Base-by-base conservation (phyloP, 768 basidiomycete species). In the Agrocybe praecox region DNA sequence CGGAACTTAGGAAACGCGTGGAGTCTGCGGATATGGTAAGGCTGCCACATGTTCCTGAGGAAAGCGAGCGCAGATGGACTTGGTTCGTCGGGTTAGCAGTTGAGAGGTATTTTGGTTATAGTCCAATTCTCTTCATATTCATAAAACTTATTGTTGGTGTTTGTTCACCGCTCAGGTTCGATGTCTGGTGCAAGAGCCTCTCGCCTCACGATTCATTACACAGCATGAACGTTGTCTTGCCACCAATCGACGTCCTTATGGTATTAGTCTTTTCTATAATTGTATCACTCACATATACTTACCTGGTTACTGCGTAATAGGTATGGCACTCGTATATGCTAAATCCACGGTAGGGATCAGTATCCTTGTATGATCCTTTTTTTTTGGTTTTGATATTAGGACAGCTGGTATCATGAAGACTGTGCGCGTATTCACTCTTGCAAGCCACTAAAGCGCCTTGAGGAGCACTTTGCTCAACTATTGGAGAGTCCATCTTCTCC, bases 251-350 rank as follows among this genome's bases (percentile, higher is more conserved):
- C 58, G 73, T 75, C 8, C 44, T 76, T 2, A 75, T 76, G 75
- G 74, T 73, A 50, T 12, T 21, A 14, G 44, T 23, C 22, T 10
- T 48, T n/a, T 7, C 1, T 33, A 18, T 12, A 26, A 23, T 32
- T 24, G 24, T 56, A 23, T 49, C 49, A 46, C 21, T 33, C 5
- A 8, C 11, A 33, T n/a, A 33, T 33, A 34, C 1, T 22, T 23
- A 40, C 14, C 36, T n/a, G 17, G 24, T 29, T 12, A 17, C 14
- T 21, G 9, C 10, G 1, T 34, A 14, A 36, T 26, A 72, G 71
- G 69, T 74, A 8, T 74, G 72, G 73, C 75, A 76, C 54, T 63
- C 75, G 1, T 76, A 76, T 55, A 65, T 74, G 65, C 59, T 76
- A 9, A 71, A 69, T 51, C 68, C 68, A 7, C 49, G 65, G 66